Conservation (phyloP, 768 basidiomycete species). For the Phallus indusiatus region DNA sequence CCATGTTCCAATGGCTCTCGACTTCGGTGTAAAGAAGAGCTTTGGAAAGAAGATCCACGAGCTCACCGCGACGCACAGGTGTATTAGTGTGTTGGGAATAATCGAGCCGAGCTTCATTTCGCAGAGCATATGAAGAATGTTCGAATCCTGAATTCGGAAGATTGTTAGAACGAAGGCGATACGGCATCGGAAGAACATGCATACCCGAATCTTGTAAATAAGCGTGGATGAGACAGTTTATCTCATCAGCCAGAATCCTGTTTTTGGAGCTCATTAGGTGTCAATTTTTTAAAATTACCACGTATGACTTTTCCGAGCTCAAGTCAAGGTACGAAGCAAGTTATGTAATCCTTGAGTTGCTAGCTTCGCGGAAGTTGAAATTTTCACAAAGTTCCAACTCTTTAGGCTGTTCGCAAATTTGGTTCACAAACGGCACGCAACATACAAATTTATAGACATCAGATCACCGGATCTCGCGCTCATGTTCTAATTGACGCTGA, state of each 20-base stretch:
- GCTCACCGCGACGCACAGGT: slow-evolving; percentile 72
- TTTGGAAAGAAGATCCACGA: slow-evolving; percentile 72
- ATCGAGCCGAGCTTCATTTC: slow-evolving; percentile 64
- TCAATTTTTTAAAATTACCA: slow-evolving; percentile 8
- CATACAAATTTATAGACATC: too few relatives aligned
- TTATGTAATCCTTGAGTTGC: too few relatives aligned
- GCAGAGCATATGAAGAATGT: slow-evolving; percentile 75
- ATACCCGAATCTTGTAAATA: slow-evolving; percentile 78
- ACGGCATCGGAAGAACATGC: slow-evolving; percentile 5
- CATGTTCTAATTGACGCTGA: too few relatives aligned
- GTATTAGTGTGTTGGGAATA: slow-evolving; percentile 52
- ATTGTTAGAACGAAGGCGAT: background rate
- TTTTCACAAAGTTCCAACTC: too few relatives aligned
- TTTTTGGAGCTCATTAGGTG: slow-evolving; percentile 36
- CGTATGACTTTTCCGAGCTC: too few relatives aligned
- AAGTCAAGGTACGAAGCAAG: too few relatives aligned
- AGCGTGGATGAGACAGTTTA: slow-evolving; percentile 78
- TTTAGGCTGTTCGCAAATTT: too few relatives aligned
- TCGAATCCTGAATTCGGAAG: slow-evolving; percentile 47
- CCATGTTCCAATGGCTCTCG: slow-evolving; percentile 71
- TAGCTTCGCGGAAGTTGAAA: too few relatives aligned
- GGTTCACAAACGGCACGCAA: too few relatives aligned
- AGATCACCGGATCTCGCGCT: too few relatives aligned
- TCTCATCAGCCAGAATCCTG: slow-evolving; percentile 67
- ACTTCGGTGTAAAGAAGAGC: slow-evolving; percentile 75